Conservation (phyloP, 2,329 filamentous ascomycete species). For the Calonectria pseudoturangicola region DNA sequence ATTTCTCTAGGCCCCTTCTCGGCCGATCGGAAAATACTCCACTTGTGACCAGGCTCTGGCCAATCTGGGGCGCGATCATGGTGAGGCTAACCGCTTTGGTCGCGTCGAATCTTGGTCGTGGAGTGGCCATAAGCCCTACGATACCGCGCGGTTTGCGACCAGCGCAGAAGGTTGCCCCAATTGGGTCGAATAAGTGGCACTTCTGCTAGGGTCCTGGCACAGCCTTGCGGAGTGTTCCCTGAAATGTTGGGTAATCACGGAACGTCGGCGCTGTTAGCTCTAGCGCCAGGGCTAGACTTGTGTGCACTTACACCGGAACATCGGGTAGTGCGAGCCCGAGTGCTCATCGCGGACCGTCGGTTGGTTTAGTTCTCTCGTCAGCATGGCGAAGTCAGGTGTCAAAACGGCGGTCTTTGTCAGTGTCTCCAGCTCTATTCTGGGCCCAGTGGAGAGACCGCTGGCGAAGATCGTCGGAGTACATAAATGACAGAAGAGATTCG, state of each 20-base stretch:
- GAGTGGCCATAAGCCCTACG: background rate
- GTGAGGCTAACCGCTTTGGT: background rate
- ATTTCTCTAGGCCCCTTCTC: background rate
- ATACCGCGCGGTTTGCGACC: background rate
- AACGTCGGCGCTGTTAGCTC: background rate
- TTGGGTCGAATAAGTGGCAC: background rate
- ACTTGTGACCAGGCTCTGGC: background rate
- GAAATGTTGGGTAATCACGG: background rate
- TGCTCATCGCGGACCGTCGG: background rate
- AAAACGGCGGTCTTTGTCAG: background rate
- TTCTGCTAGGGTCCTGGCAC: background rate
- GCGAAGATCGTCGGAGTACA: background rate
- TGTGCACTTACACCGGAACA: background rate
- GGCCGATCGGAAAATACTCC: background rate
- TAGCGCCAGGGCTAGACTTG: background rate
- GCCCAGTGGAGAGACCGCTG: background rate
- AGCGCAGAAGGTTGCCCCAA: background rate
- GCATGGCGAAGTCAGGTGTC: background rate
- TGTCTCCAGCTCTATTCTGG: background rate
- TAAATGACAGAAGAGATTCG: background rate
- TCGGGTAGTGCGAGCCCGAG: background rate
- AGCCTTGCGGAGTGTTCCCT: background rate
- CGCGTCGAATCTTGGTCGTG: background rate
- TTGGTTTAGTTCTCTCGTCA: conserved; percentile 1
- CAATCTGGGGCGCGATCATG: background rate